Base-by-base conservation (phyloP, 2,329 filamentous ascomycete species). In the Botrytis sinoallii region DNA sequence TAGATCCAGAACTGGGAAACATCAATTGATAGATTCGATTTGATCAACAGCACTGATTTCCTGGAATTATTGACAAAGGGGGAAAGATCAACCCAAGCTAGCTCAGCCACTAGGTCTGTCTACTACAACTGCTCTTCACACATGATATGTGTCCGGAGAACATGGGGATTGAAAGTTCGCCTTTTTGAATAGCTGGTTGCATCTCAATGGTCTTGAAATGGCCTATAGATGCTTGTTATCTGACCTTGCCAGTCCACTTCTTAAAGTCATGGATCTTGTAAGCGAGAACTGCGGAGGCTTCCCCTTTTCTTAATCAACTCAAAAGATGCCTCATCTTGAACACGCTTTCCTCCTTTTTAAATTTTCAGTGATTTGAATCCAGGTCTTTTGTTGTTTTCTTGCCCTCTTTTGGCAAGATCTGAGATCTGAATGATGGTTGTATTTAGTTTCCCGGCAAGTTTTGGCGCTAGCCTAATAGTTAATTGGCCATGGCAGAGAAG, bases 21-120 rank as follows among this genome's bases (percentile, higher is more conserved):
- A 12, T 4, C 1, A 18, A 6, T 1, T 14, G 10, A 4, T 4
- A 14, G 5, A 2, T 40, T 40, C 16, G 1, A 22, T 42, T 1
- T 57, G 6, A 22, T 57, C 18, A 16, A 5, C 10, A 10, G 40
- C 38, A 32, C 5, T 44, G n/a, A 57, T 38, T 16, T 6, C 1
- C 25, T 3, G 20, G 0, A 22, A n/a, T 4, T 16, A 3, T 42
- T 32, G 2, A 42, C 35, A 44, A 44, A 16, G 16, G 3, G 65
- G 35, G 48, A 40, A 42, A 55, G 20, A 32, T n/a, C 18, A 32
- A 32, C 16, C 25, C 1, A 18, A 14, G 12, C 52, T 57, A 9
- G 32, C 48, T 7, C 7, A 52, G 48, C 25, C 25, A n/a, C 48
- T 52, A 52, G 48, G 48, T 55, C 6, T 18, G 7, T 57, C n/a